A percentile compares a stretch with the other conserved stretches of the same genome.
These are phyloP conservation scores for Fagopyrum homotropicum DNA, from an alignment of 148 eudicot genomes.

Conservation along the genomic window DNA sequence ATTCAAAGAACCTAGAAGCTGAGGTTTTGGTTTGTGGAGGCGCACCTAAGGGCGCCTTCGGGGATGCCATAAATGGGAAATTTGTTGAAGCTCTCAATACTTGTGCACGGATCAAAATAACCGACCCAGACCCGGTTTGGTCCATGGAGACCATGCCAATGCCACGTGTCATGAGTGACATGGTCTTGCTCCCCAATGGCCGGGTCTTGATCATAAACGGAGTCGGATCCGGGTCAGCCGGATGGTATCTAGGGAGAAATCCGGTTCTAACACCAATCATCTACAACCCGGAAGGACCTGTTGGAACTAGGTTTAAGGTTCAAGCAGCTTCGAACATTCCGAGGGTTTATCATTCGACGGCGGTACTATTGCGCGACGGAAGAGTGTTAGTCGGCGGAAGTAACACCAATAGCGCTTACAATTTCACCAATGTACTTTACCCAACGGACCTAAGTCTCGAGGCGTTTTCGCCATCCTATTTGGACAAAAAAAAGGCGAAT, in stretches of 20 bases:
- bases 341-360: constrained; percentile 71
- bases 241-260: constrained; percentile 58
- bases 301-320: constrained; percentile 47
- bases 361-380: constrained; percentile 60
- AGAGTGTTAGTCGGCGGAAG: constrained; percentile 72
- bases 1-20: neutral
- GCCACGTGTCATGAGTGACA: constrained; percentile 57
- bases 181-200: constrained; percentile 53
- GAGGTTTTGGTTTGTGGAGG: constrained; percentile 69
- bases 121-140: constrained; percentile 51
- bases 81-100: constrained; percentile 36
- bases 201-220: constrained; percentile 63
- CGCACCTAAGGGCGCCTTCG: constrained; percentile 38
- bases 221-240: constrained; percentile 50
- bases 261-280: constrained; percentile 51
- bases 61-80: constrained; percentile 11
- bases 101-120: constrained; percentile 42
- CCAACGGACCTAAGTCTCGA: constrained; percentile 72
- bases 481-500: constrained; percentile 16
- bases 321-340: constrained; percentile 37
- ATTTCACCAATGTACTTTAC: constrained; percentile 36
- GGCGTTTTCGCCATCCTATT: constrained; percentile 55
- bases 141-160: constrained; percentile 54
- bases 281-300: constrained; percentile 31
- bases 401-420: constrained; percentile 52